These are phyloP conservation scores for Xylaria scruposa DNA, from an alignment of 495 filamentous ascomycete genomes.

Conservation along the genomic window DNA sequence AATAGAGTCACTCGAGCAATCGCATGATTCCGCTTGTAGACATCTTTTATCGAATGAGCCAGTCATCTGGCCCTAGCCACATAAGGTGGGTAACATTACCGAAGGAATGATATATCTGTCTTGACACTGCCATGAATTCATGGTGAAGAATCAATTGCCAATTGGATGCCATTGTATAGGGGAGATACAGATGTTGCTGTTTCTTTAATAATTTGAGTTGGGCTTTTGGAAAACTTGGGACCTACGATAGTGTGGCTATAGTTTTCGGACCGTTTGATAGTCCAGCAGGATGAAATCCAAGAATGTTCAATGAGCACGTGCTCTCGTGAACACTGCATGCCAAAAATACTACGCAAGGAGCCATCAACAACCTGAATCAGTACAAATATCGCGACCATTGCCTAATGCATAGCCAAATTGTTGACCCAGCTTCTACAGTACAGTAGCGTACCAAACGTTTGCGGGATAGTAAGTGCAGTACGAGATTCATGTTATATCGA, in stretches of 20 bases:
- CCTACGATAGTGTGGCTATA: not conserved
- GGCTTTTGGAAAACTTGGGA: not conserved
- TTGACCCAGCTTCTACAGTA: not conserved
- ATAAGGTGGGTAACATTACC: not conserved
- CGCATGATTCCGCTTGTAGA: not conserved
- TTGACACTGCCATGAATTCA: slow-evolving; percentile 2
- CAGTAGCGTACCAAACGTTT: no score
- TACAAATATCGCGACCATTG: not conserved
- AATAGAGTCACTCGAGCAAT: not conserved
- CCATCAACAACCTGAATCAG: not conserved
- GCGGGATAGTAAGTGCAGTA: not conserved
- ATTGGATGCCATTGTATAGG: not conserved
- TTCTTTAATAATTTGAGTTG: not conserved
- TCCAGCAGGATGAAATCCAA: not conserved
- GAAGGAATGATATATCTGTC: not conserved
- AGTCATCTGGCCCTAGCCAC: not conserved
- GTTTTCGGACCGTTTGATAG: not conserved
- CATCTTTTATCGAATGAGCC: not conserved
- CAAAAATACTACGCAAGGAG: slow-evolving; percentile 8
- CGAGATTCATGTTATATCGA: not conserved
- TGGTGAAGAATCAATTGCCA: not conserved
- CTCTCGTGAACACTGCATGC: not conserved
- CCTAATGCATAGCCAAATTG: not conserved
- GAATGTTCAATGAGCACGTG: slow-evolving; percentile 5
- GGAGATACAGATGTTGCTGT: not conserved